Percentiles rank a stretch among this genome's conserved stretches.
Conservation (phyloP, 352 stramenopile species). For the Nannochloropsis limnetica region DNA sequence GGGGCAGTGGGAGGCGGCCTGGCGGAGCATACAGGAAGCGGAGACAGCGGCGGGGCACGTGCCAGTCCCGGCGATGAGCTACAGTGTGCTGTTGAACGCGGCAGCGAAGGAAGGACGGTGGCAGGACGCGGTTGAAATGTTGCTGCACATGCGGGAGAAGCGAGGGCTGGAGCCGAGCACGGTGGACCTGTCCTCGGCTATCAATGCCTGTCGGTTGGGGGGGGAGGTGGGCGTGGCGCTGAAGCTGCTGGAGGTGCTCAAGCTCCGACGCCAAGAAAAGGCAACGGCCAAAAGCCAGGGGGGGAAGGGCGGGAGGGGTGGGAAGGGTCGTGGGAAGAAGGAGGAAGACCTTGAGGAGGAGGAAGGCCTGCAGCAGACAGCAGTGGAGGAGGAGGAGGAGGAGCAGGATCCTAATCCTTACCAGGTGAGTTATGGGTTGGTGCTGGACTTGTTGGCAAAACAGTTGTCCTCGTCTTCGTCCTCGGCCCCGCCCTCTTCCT, state of each 20-base stretch:
- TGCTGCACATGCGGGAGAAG: conserved; percentile 30
- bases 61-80: conserved; percentile 13
- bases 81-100: conserved; percentile 9
- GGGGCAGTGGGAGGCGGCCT: conserved; percentile 10
- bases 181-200: conserved; percentile 23
- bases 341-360: not conserved
- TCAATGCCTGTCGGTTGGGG: conserved; percentile 2
- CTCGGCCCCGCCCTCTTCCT: not conserved
- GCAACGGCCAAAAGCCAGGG: not conserved
- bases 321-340: not conserved
- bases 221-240: not conserved
- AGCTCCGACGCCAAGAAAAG: not conserved
- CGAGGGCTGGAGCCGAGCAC: conserved; percentile 5
- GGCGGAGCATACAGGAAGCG: conserved; percentile 18
- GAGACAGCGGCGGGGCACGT: not conserved
- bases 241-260: conserved; percentile 26
- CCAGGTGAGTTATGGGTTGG: conserved; percentile 13
- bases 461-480: not conserved
- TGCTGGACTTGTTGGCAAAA: not conserved
- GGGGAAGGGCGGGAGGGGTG: not conserved
- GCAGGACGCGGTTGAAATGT: not conserved
- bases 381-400: not conserved
- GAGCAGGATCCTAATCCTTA: not conserved
- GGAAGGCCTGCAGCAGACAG: not conserved
- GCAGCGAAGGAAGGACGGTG: conserved; percentile 12